Conservation (phyloP, 805 yeast genomes). For the Candida gorgasii region DNA sequence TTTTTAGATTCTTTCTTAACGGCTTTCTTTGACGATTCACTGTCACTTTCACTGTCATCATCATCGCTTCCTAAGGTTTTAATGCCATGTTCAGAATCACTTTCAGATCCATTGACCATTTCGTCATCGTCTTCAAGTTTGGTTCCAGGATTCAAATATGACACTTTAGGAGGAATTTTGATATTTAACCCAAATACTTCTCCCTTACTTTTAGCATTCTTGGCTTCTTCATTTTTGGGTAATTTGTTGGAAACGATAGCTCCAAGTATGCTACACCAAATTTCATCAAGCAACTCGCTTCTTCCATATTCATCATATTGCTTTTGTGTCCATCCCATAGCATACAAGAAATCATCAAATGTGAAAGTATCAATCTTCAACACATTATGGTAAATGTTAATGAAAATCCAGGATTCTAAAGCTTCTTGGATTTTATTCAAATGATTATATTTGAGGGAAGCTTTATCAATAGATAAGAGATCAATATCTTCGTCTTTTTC, state of each 20-base stretch:
- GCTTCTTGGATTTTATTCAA: constrained; percentile 40
- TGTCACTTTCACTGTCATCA: constrained; percentile 23
- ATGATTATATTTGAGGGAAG: constrained; percentile 13
- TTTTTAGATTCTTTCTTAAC: constrained; percentile 18
- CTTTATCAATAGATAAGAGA: constrained; percentile 13
- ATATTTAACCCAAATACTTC: constrained; percentile 33
- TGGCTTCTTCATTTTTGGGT: constrained; percentile 26
- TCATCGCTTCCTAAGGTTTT: constrained; percentile 20
- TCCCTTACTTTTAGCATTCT: constrained; percentile 36
- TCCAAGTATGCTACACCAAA: constrained; percentile 65
- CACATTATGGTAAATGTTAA: constrained; percentile 68
- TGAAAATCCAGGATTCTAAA: constrained; percentile 72
- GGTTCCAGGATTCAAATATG: constrained; percentile 19
- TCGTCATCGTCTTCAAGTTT: constrained; percentile 18
- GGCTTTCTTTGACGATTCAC: constrained; percentile 10
- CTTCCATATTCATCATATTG: constrained; percentile 42
- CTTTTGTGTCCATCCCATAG: constrained; percentile 47
- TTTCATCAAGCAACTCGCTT: constrained; percentile 60
- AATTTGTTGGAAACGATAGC: constrained; percentile 48
- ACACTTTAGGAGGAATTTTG: constrained; percentile 30
- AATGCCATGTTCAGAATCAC: constrained; percentile 21
- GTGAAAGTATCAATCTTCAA: constrained; percentile 70
- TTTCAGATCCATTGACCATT: constrained; percentile 20
- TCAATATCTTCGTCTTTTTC: constrained; percentile 9
- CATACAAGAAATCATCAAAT: constrained; percentile 73